Evolutionary conservation across 176 grass and related monocot species (phyloP), one percentile per base, ranked within the genome.

Genomic region (Miscanthus lutarioriparius): DNA sequence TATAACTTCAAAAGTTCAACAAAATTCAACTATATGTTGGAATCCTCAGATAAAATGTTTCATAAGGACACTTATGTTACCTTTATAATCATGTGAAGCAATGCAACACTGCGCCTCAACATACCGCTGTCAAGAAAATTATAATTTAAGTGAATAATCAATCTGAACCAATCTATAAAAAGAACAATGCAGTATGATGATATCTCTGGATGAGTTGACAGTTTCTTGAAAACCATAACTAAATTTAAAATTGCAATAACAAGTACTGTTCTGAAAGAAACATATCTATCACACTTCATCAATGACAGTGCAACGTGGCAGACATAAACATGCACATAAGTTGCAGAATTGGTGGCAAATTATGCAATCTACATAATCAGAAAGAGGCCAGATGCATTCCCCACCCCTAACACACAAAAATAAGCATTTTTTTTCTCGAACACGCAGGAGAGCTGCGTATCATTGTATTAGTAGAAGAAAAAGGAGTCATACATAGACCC

Each of bases 21-120:
- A 72, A 80, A 75, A 83, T 66, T 77, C 19, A 71, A 64, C 35
- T 16, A 77, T 77, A 77, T 65, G 26, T 26, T 35, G 67, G 40
- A 62, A 85, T 10, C 14, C n/a, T 65, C 20, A 72, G 69, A 86
- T 65, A 37, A 45, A 86, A 82, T 27, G 3, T 15, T 11, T 33
- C 44, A 86, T 12, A 80, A 41, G 75, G 26, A 39, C 23, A 43
- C 15, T 43, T 77, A 23, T 16, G 19, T 25, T 90, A 98, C 96
- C 96, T 98, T 93, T 98, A 78, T 98, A 98, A 89, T 98, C 96
- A 86, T 93, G 90, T 63, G 82, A 90, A 91, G 91, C 91, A 98
- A 98, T 90, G 85, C 80, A 98, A 72, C 96, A 98, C 56, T 98
- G 96, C 10, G 93, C 96, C 77, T 98, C 96, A 53, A 98, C 96